Evolutionary conservation across 1,284 basidiomycete species (phyloP).

Genomic region (Boletus subluridellus): DNA sequence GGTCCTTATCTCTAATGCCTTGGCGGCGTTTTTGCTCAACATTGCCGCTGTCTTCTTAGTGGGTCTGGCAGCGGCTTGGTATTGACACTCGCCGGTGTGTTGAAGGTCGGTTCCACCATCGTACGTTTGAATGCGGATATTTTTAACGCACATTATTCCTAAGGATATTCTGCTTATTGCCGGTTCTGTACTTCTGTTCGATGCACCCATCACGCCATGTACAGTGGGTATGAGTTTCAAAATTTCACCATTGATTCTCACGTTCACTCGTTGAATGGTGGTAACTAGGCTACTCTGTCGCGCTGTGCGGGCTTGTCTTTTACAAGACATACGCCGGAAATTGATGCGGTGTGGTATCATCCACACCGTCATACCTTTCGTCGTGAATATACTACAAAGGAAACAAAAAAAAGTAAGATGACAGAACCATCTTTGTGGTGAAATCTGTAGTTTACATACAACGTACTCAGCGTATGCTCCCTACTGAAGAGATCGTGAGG

Average conservation of each 20-base stretch:
- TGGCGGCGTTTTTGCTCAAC: slow-evolving; percentile 88
- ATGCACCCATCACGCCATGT: slow-evolving; percentile 71
- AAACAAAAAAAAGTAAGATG: too few species aligned
- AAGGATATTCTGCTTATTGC: slow-evolving; percentile 92
- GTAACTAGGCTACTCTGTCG: slow-evolving; percentile 68
- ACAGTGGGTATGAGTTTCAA: slow-evolving; percentile 65
- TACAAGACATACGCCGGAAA: slow-evolving; percentile 80
- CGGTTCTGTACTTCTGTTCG: slow-evolving; percentile 84
- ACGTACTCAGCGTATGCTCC: slow-evolving; percentile 94
- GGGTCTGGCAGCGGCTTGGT: slow-evolving; percentile 82
- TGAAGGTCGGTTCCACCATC: slow-evolving; percentile 60
- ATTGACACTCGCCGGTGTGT: slow-evolving; percentile 91
- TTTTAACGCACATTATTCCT: slow-evolving; percentile 7
- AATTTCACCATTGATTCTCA: slow-evolving; percentile 5
- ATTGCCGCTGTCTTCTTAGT: slow-evolving; percentile 94
- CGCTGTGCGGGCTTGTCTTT: slow-evolving; percentile 73
- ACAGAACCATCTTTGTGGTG: too few species aligned
- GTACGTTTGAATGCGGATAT: neutral
- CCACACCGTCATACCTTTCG: neutral
- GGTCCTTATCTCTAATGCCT: slow-evolving; percentile 81
- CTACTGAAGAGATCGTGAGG: slow-evolving; percentile 38
- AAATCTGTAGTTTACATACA: slow-evolving; percentile 40
- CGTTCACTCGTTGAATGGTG: slow-evolving; percentile 2
- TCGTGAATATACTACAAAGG: neutral
- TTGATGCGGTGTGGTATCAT: slow-evolving; percentile 24